Evolutionary conservation across 306 rosid genomes (phyloP), one percentile per base, ranked within the genome.

Genomic region (Quercus cerris): DNA sequence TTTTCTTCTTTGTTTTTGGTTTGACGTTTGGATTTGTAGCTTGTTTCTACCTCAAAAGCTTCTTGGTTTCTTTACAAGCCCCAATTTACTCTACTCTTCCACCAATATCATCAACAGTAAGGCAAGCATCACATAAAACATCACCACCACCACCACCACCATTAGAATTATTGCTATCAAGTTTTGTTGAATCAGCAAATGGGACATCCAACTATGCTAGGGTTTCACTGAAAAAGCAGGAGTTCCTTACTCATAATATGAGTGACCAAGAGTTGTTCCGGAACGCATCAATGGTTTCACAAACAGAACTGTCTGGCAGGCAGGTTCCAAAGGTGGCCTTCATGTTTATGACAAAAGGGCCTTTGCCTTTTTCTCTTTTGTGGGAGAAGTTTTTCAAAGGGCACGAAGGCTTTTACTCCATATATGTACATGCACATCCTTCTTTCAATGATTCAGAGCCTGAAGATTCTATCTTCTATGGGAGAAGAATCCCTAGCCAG

Each of bases 331-430:
- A 87, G 78, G 90, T 90, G 57, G 91, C 91, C 25, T 91, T 91
- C 86, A 81, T 91, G 94, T 91, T 89, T 85, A 75, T 91, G 84
- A 80, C 87, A 23, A 70, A 54, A n/a, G 91, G 90, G 27, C 69
- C 83, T 68, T 35, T 88, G 35, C 91, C 94, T 6, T 23, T 91
- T 59, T 84, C 82, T 69, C 87, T 49, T 27, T 72, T 89, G 56
- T 88, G 92, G 97, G 92, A 90, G 75, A 85, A 25, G 25, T 86
- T 91, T 55, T 88, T 91, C 66, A 52, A 78, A 80, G 91, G 91
- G 6, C 81, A 88, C 14, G 73, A 66, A 38, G 88, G 73, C 0
- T 79, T 85, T 4, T 88, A 82, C 90, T 80, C 87, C 77, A 84
- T 92, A 72, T 92, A 86, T 58, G 81, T 90, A 28, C 97, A 90